Base-by-base conservation (phyloP, 139 green algal genomes). In the Chara braunii region DNA sequence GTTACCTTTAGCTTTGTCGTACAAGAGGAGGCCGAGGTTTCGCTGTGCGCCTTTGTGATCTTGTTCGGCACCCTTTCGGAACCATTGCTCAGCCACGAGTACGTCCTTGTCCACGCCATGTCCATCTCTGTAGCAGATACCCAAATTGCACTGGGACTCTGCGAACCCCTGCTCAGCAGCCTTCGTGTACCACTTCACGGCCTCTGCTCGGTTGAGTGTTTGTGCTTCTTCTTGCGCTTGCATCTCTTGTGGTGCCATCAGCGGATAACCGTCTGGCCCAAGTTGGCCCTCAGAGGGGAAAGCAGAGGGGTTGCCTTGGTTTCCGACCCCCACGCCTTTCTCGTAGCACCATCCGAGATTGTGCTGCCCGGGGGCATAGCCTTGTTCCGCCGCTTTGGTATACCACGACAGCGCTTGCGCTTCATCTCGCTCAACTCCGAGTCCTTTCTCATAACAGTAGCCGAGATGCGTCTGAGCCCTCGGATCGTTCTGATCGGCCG, bases 21-120 rank as follows among this genome's bases (percentile, higher is more conserved):
- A n/a, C n/a, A n/a, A n/a, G n/a, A n/a, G n/a, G n/a, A n/a, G n/a
- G 3, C 67, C 67, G 7, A 76, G 67, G 45, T 72, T 64, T 43
- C 45, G 36, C 43, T 76, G 67, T 42, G 24, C 67, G 6, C 12
- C 23, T 3, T 44, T 18, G 32, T 67, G 14, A 30, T 62, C 67
- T 43, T 76, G 64, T 7, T 61, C 67, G 3, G 67, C 67, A 5
- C 60, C 64, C 7, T 18, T 59, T 23, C 50, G 18, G 50, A 56
- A 18, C 18, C n/a, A 59, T 42, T 14, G n/a, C 18, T n/a, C n/a
- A 33, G 50, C 50, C 45, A 40, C 18, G n/a, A 14, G 14, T 53
- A 18, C n/a, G 50, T 59, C 50, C 45, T 14, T n/a, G 14, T 48
- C 40, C 40, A 48, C 40, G 18, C 40, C 50, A 59, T 14, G 18